Base-by-base conservation (phyloP, 257 asterid species). In the Lantana camara region DNA sequence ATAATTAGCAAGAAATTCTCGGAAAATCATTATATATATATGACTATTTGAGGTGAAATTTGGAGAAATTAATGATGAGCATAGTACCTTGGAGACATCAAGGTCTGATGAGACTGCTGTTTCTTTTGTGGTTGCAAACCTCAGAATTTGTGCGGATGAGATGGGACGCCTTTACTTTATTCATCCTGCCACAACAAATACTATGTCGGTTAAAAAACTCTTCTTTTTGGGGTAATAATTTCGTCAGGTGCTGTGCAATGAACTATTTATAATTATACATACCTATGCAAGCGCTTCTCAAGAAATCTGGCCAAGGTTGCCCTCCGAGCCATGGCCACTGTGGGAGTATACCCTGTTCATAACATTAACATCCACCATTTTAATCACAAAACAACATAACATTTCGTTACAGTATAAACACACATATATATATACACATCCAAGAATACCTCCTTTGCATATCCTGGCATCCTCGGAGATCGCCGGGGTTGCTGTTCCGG, bases 241-340 rank as follows among this genome's bases (percentile, higher is more conserved):
- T 30, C 4, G 7, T 30, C 35, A 30, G 7, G 35, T 30, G 35
- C 7, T 30, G 7, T 30, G 35, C 35, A 30, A 30, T n/a, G n/a
- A n/a, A n/a, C n/a, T n/a, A n/a, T n/a, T n/a, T n/a, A n/a, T n/a
- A n/a, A n/a, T n/a, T n/a, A n/a, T n/a, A n/a, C n/a, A n/a, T 71
- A 82, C 88, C 85, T 47, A 27, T 82, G 89, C 60, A 64, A 38
- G 14, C 89, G 71, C 72, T 82, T 77, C 78, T 82, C 85, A 78
- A 82, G 56, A 62, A 82, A 82, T 80, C 89, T 73, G 57, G 89
- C 89, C 71, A 82, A 67, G 60, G 83, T 82, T 47, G 89, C 89
- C 66, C 56, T 75, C 34, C 89, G 77, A 60, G 89, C 89, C 89
- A 82, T 79, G 19, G 89, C 85, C 38, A 82, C 69, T 4, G 85